Percentiles rank a stretch among this genome's conserved stretches.
Conservation (phyloP, 2,329 filamentous ascomycete species). For the Tympanopsis confertula region DNA sequence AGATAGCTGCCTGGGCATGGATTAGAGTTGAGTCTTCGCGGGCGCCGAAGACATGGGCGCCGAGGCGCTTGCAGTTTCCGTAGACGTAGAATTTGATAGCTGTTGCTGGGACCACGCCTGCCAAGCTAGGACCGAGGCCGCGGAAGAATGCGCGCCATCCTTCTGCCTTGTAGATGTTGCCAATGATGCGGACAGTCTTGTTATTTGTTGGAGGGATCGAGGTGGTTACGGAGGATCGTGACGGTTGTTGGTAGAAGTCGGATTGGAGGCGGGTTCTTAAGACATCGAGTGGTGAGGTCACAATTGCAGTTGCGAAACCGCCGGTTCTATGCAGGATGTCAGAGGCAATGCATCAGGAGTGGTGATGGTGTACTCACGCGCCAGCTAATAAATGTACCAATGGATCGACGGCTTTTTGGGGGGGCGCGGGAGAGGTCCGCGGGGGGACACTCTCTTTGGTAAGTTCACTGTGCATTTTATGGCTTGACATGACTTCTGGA, state of each 20-base stretch:
- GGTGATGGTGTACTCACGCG: slow-evolving; percentile 31
- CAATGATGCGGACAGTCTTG: slow-evolving; percentile 57
- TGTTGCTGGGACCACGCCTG: slow-evolving; percentile 58
- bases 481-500: no score
- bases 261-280: slow-evolving; percentile 60
- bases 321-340: slow-evolving; percentile 22
- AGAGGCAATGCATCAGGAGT: neutral
- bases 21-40: slow-evolving; percentile 43
- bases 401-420: slow-evolving; percentile 24
- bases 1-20: slow-evolving; percentile 50
- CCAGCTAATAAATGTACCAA: slow-evolving; percentile 62
- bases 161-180: slow-evolving; percentile 53
- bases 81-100: slow-evolving; percentile 64
- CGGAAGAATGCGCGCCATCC: slow-evolving; percentile 62
- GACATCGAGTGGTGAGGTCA: slow-evolving; percentile 60
- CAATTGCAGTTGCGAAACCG: slow-evolving; percentile 54
- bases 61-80: slow-evolving; percentile 58
- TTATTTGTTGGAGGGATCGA: slow-evolving; percentile 37
- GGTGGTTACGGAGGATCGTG: slow-evolving; percentile 36
- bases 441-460: no score
- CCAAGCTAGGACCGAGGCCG: slow-evolving; percentile 56
- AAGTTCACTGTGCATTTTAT: no score
- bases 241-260: slow-evolving; percentile 54
- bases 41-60: slow-evolving; percentile 46
- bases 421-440: no score